Conservation (phyloP, 2,329 filamentous ascomycete species). For the Escovopsis sp. region DNA sequence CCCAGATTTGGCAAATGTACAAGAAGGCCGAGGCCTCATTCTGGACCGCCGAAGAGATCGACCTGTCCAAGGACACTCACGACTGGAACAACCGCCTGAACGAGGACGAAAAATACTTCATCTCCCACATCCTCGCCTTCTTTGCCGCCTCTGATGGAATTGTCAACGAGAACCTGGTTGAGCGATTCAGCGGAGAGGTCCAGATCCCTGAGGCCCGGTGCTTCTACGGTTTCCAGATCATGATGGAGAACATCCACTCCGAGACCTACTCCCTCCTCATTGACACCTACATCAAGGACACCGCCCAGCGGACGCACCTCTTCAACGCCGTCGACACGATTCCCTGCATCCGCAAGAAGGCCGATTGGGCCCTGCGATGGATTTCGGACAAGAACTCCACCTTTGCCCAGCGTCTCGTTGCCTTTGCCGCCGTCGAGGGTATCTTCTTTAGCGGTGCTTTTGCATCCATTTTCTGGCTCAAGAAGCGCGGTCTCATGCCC, state of each 20-base stretch:
- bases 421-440: conserved; percentile 94
- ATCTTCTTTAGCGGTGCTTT: conserved; percentile 99
- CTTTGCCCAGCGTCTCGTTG: conserved; percentile 88
- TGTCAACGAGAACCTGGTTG: conserved; percentile 97
- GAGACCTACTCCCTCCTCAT: conserved; percentile 99
- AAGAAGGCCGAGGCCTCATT: conserved; percentile 99
- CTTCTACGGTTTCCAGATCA: conserved; percentile 99
- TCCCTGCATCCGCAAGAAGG: conserved; percentile 96
- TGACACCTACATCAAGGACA: conserved; percentile 98
- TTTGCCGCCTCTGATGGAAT: conserved; percentile 98
- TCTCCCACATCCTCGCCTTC: conserved; percentile 97
- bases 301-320: conserved; percentile 80
- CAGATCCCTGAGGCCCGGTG: conserved; percentile 96
- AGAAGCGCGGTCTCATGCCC: conserved; percentile 99
- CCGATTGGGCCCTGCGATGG: conserved; percentile 93
- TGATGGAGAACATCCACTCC: conserved; percentile 99
- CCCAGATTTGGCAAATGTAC: conserved; percentile 99
- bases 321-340: conserved; percentile 99
- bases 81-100: conserved; percentile 98
- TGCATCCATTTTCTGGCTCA: conserved; percentile 98
- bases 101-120: conserved; percentile 94
- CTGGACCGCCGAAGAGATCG: conserved; percentile 99
- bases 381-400: conserved; percentile 87
- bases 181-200: conserved; percentile 94
- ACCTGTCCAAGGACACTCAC: conserved; percentile 95